Evolutionary conservation across 805 yeast species (phyloP).

Genomic region (Candida maris): DNA sequence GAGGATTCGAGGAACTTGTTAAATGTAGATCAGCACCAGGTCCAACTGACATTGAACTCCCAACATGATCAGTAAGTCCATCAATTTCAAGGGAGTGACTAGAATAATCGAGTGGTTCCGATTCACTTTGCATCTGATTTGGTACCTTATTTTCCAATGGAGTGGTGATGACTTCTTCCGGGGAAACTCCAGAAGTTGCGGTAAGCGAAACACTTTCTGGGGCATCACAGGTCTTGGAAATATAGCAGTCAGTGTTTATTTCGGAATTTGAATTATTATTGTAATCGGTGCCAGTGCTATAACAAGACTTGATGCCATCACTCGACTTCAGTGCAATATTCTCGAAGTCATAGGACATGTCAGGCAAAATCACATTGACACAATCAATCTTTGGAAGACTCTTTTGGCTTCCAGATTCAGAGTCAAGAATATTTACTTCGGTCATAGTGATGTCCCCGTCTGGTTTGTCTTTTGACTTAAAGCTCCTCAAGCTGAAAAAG

Average conservation of each 20-base stretch:
- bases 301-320: constrained; percentile 2
- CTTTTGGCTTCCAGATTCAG: not conserved
- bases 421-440: too few species aligned
- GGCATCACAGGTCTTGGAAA: constrained; percentile 1
- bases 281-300: constrained; percentile 2
- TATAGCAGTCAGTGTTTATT: constrained; percentile 1
- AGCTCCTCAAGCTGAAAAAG: constrained; percentile 14
- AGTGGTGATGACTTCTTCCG: not conserved
- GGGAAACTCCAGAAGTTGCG: constrained; percentile 1
- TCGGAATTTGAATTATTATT: constrained; percentile 1
- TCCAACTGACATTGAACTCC: not conserved
- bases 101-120: not conserved
- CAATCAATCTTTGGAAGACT: constrained; percentile 14
- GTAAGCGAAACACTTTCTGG: constrained; percentile 1
- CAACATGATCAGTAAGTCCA: not conserved
- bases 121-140: not conserved
- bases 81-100: not conserved
- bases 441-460: constrained; percentile 6
- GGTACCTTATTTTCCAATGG: not conserved
- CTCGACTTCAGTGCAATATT: constrained; percentile 3
- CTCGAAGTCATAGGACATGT: constrained; percentile 7
- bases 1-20: constrained; percentile 3
- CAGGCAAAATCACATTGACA: constrained; percentile 6
- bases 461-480: too few species aligned
- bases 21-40: not conserved